Evolutionary conservation across 768 basidiomycete genomes (phyloP), one percentile per base, ranked within the genome.

Genomic region (Jaapia argillacea): DNA sequence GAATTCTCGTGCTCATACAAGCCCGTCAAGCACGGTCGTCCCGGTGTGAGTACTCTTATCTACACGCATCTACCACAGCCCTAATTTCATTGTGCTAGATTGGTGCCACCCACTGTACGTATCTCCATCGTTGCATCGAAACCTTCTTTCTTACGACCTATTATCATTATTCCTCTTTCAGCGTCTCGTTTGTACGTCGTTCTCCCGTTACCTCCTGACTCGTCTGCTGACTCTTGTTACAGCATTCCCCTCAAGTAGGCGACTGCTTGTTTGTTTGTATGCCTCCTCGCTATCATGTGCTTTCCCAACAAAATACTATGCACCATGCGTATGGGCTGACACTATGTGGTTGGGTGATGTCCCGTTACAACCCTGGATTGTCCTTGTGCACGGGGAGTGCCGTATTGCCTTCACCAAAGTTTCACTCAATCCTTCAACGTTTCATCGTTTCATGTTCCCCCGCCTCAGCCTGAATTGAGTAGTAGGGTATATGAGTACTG

Each of bases 1-100:
- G 96, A 99, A 71, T 89, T 88, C 71, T 88, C 88, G 24, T 88
- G 87, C 72, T 91, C 94, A 48, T 98, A 96, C 85, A 79, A 85
- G 62, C 94, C 94, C 57, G 94, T 99, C 67, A 93, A 93, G 75
- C 94, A 99, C 76, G 94, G 94, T 78, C 91, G 94, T 58, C 93
- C 96, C 58, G 94, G 94, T 90, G n/a, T n/a, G n/a, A n/a, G n/a
- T n/a, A n/a, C n/a, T n/a, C n/a, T n/a, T n/a, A n/a, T n/a, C n/a
- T n/a, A n/a, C n/a, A n/a, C n/a, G n/a, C n/a, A n/a, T n/a, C n/a
- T n/a, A n/a, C n/a, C n/a, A n/a, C n/a, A n/a, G n/a, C n/a, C n/a
- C n/a, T n/a, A n/a, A n/a, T n/a, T n/a, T n/a, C n/a, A n/a, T n/a
- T n/a, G n/a, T n/a, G n/a, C n/a, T n/a, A n/a, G n/a, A 89, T 89